Evolutionary conservation across 371 early-diverging fungal genomes (phyloP).

Genomic region (Phascolomyces articulosus): DNA sequence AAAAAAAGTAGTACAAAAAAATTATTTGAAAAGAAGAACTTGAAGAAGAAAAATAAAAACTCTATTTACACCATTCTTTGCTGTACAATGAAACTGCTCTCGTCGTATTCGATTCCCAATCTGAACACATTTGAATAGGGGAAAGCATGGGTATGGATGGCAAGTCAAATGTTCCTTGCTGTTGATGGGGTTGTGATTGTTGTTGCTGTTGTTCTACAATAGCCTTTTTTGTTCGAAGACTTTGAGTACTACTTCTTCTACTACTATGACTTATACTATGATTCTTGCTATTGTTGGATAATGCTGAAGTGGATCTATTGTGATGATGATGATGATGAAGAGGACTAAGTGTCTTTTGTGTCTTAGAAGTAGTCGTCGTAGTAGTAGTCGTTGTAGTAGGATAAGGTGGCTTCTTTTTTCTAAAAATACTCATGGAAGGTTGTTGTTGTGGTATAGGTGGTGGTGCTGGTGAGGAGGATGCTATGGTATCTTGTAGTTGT

Average conservation of each 20-base stretch:
- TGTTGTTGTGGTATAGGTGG: too few relatives aligned
- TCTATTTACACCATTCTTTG: slow-evolving; percentile 8
- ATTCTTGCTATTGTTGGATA: too few relatives aligned
- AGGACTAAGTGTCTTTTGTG: too few relatives aligned
- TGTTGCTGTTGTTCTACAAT: too few relatives aligned
- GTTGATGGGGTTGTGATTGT: neutral
- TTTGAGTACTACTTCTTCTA: neutral
- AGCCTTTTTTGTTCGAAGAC: too few relatives aligned
- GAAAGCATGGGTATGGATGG: slow-evolving; percentile 20
- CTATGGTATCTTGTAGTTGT: too few relatives aligned
- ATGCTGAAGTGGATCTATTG: too few relatives aligned
- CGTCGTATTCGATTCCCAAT: slow-evolving; percentile 7
- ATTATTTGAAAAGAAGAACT: neutral
- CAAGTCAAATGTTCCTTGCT: slow-evolving; percentile 10
- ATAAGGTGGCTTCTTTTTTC: neutral
- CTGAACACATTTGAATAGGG: slow-evolving; percentile 16
- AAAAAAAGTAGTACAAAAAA: neutral
- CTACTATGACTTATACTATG: too few relatives aligned
- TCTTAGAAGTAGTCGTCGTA: too few relatives aligned
- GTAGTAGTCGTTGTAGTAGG: too few relatives aligned
- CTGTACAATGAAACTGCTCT: slow-evolving; percentile 1
- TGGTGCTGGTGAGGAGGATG: too few relatives aligned
- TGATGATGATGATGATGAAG: too few relatives aligned
- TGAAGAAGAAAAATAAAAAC: neutral
- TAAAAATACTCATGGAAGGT: neutral